These are phyloP conservation scores for Fistulinella cinereoalba DNA, from an alignment of 1,284 basidiomycete genomes.

Conservation along the genomic window DNA sequence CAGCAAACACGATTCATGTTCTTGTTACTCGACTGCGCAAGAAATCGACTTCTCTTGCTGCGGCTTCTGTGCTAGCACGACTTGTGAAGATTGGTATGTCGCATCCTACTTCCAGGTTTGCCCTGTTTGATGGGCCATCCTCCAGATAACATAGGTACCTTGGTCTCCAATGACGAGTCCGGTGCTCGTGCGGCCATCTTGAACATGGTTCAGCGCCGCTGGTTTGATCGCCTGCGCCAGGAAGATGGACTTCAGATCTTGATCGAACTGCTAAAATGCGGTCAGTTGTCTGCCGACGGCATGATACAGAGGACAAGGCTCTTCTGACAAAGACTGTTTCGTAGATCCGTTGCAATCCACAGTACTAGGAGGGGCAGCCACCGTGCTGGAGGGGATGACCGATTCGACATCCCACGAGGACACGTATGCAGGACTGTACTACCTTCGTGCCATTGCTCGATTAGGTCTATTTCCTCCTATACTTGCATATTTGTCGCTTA, in stretches of 20 bases:
- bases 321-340: not conserved
- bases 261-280: slow-evolving; percentile 16
- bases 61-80: slow-evolving; percentile 18
- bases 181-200: slow-evolving; percentile 12
- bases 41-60: slow-evolving; percentile 19
- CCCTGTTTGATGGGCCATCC: not conserved
- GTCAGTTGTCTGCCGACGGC: slow-evolving; percentile 13
- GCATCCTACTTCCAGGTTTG: not conserved
- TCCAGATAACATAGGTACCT: slow-evolving; percentile 16
- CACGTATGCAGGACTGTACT: slow-evolving; percentile 23
- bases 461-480: not conserved
- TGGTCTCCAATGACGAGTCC: slow-evolving; percentile 9
- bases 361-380: slow-evolving; percentile 14
- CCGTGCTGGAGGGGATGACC: slow-evolving; percentile 19
- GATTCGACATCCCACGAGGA: slow-evolving; percentile 3
- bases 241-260: slow-evolving; percentile 28
- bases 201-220: slow-evolving; percentile 24
- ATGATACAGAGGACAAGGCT: not conserved
- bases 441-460: slow-evolving; percentile 19
- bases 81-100: slow-evolving; percentile 22
- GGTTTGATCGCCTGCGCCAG: slow-evolving; percentile 27
- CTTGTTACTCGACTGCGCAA: slow-evolving; percentile 18
- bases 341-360: slow-evolving; percentile 14
- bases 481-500: not conserved
- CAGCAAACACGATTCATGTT: slow-evolving; percentile 12